Evolutionary conservation across 108 stramenopile genomes (phyloP).

Genomic region (Skeletonema marinoi): DNA sequence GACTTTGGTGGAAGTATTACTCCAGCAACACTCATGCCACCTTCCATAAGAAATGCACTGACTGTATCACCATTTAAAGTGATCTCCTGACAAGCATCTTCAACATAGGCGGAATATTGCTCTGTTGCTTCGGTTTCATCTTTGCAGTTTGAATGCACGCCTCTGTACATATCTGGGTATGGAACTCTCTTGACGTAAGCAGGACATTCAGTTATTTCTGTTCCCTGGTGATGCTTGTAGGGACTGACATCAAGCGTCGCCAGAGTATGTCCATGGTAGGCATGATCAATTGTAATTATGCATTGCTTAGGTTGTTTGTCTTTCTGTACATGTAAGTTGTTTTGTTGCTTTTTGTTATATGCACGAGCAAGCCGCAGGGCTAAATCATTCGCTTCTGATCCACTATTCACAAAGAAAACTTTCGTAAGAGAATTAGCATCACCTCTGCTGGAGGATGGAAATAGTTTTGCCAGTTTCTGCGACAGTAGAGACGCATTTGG

Average conservation of each 20-base stretch:
- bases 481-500: conserved; percentile 75
- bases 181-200: conserved; percentile 79
- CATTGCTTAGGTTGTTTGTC: conserved; percentile 23
- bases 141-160: conserved; percentile 45
- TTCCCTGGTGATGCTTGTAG: conserved; percentile 89
- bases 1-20: conserved; percentile 85
- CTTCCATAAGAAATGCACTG: conserved; percentile 89
- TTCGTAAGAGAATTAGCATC: conserved; percentile 48
- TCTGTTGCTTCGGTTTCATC: conserved; percentile 47
- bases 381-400: conserved; percentile 97
- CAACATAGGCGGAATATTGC: conserved; percentile 67
- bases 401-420: conserved; percentile 94
- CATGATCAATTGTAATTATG: conserved; percentile 73
- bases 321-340: conserved; percentile 5
- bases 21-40: conserved; percentile 90
- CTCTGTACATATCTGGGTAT: conserved; percentile 88
- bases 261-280: conserved; percentile 91
- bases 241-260: conserved; percentile 85
- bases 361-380: conserved; percentile 93
- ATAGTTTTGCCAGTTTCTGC: conserved; percentile 48
- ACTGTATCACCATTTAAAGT: conserved; percentile 55
- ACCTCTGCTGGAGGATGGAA: conserved; percentile 35
- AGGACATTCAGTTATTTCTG: conserved; percentile 50
- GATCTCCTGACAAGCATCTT: conserved; percentile 60
- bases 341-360: conserved; percentile 24